Conservation (phyloP, 2,329 filamentous ascomycete species). For the Aspergillus tanneri region DNA sequence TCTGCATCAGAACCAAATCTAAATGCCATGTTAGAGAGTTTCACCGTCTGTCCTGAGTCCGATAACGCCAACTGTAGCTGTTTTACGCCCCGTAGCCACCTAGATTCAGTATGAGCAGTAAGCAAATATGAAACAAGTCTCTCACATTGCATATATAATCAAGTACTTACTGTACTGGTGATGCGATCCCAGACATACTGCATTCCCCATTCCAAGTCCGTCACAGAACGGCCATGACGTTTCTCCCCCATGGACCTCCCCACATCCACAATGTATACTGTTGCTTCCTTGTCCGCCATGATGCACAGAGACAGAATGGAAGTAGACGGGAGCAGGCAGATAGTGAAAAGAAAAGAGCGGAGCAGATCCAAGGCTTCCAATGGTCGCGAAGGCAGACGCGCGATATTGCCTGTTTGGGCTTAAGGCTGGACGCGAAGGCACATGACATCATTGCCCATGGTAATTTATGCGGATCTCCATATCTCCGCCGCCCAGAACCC, state of each 20-base stretch:
- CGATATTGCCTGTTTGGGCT: constrained; percentile 38
- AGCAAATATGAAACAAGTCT: background rate
- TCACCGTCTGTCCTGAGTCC: constrained; percentile 73
- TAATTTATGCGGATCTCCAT: background rate
- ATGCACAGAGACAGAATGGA: constrained; percentile 22
- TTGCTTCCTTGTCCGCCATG: constrained; percentile 94
- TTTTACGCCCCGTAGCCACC: constrained; percentile 69
- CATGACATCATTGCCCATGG: constrained; percentile 38
- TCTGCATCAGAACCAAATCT: constrained; percentile 12
- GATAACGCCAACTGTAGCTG: constrained; percentile 72
- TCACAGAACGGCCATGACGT: constrained; percentile 68
- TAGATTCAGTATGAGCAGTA: constrained; percentile 23
- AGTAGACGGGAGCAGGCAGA: background rate
- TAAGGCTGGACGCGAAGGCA: constrained; percentile 36
- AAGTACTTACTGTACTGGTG: constrained; percentile 63
- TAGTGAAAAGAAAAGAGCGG: background rate
- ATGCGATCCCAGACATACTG: constrained; percentile 95
- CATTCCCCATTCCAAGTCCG: constrained; percentile 86
- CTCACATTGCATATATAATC: too few relatives aligned
- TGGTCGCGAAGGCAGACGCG: constrained; percentile 42
- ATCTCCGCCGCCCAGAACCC: too few relatives aligned
- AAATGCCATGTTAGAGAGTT: constrained; percentile 11
- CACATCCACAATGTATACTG: constrained; percentile 86
- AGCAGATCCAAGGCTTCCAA: constrained; percentile 14
- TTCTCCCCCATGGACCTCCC: constrained; percentile 78